phyloP scores from a whole-genome alignment of 1,284 basidiomycete genomes.

The Amylostereum chailletii region DNA sequence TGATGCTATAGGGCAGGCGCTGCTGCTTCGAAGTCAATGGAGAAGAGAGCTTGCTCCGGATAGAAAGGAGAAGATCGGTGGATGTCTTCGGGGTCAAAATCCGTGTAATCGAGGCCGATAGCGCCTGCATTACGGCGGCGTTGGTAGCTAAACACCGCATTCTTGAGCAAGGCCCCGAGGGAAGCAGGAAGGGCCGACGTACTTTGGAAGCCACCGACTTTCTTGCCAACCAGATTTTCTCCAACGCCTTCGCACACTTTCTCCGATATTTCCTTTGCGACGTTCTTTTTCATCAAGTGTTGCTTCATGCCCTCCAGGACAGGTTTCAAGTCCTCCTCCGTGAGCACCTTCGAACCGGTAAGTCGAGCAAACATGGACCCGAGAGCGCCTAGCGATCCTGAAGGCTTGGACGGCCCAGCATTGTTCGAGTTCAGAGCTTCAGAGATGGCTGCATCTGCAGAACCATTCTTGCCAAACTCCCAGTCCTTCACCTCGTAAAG shows the following conservation, averaged over 20 bases:
- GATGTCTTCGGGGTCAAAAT: constrained; percentile 96
- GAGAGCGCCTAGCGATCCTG: constrained; percentile 49
- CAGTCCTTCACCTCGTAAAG: constrained; percentile 93
- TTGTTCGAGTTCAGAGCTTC: constrained; percentile 32
- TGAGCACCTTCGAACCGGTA: constrained; percentile 79
- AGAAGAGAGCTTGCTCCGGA: constrained; percentile 65
- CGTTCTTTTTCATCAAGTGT: constrained; percentile 98
- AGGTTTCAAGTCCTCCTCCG: constrained; percentile 78
- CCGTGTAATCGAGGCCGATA: constrained; percentile 84
- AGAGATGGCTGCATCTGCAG: constrained; percentile 50
- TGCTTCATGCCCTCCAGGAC: constrained; percentile 93
- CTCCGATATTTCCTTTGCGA: constrained; percentile 91
- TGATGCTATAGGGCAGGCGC: constrained; percentile 84
- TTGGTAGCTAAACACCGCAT: constrained; percentile 54
- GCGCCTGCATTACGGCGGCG: constrained; percentile 75
- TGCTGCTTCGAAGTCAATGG: constrained; percentile 64
- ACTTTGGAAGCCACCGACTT: constrained; percentile 83
- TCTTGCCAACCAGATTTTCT: constrained; percentile 83
- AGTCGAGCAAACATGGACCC: constrained; percentile 76
- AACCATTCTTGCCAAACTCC: constrained; percentile 51
- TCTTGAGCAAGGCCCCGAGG: background rate
- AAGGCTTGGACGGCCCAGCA: constrained; percentile 22
- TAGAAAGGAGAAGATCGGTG: constrained; percentile 85
- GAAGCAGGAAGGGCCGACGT: constrained; percentile 18
- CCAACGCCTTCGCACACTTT: constrained; percentile 93